Conservation (phyloP, 2,329 filamentous ascomycete genomes). For the Lecanicillium sp. region DNA sequence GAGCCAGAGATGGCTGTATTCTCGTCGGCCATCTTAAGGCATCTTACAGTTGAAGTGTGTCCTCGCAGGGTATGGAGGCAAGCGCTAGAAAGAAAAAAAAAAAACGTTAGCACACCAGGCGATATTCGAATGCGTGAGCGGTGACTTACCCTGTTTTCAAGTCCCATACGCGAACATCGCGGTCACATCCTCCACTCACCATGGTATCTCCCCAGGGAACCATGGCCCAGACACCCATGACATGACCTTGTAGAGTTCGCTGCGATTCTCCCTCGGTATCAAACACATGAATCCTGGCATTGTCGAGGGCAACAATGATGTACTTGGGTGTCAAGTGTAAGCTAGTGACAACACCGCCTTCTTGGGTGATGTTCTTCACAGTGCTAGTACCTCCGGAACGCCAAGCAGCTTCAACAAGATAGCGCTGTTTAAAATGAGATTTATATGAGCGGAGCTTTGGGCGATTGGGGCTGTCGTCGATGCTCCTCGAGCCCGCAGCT, state of each 20-base stretch:
- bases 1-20: conserved; percentile 95
- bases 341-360: conserved; percentile 94
- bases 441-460: conserved; percentile 77
- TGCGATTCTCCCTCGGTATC: conserved; percentile 83
- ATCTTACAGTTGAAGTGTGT: conserved; percentile 93
- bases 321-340: conserved; percentile 91
- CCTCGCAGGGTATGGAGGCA: conserved; percentile 80
- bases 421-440: conserved; percentile 95
- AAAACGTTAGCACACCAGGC: conserved; percentile 10
- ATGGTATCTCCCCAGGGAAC: conserved; percentile 93
- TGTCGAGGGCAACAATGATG: conserved; percentile 95
- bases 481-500: conserved; percentile 38
- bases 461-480: conserved; percentile 43
- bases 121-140: no score
- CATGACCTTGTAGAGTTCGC: conserved; percentile 85
- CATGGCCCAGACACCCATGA: conserved; percentile 99
- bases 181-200: conserved; percentile 92
- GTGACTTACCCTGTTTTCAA: conserved; percentile 73
- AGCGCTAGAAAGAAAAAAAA: conserved; percentile 37
- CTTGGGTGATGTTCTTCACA: conserved; percentile 83
- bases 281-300: conserved; percentile 97
- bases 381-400: conserved; percentile 80
- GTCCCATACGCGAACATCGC: conserved; percentile 95
- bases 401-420: conserved; percentile 96
- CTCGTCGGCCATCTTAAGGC: conserved; percentile 92